Base-by-base conservation (phyloP, 768 basidiomycete species). In the Rhodotorula toruloides region DNA sequence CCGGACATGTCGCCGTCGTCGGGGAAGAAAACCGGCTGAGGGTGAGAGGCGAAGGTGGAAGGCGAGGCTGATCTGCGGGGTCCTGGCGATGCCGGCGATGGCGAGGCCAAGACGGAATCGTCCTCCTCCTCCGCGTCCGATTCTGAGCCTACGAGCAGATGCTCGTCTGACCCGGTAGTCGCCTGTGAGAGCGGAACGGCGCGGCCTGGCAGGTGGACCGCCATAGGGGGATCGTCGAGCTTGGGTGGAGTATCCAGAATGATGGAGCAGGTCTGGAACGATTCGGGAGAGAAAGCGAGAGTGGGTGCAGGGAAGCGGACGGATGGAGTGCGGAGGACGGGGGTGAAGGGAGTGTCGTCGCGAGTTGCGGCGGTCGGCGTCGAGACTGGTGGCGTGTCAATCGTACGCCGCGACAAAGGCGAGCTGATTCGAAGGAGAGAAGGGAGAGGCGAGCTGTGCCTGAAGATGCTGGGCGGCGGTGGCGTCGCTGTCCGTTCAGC, bases 221-320 rank as follows among this genome's bases (percentile, higher is more conserved):
- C 44, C 2, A 43, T 57, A 1, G 60, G 56, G 17, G 46, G 31
- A 21, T 67, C 65, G 40, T 67, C 66, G n/a, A 66, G n/a, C 13
- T 55, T 37, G 1, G 61, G 58, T 36, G 69, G 69, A 19, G 69
- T 71, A 32, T 66, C 65, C 36, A 71, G 54, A 13, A 65, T 46
- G 39, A 71, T 71, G 7, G 69, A 71, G 21, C 58, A 43, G 1
- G 69, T 71, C 48, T 68, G 67, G 44, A 55, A 68, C 21, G 67
- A 43, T 39, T 68, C 67, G 36, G 62, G 62, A 32, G 54, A 40
- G 5, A 42, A 32, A 17, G 42, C 34, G 22, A 47, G 22, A 22
- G 13, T 1, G 7, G 54, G 32, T 12, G 34, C 36, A 17, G 67
- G 58, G 54, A 64, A 61, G 54, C 31, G 63, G 6, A 61, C 54